phyloP scores from a whole-genome alignment of 2,329 filamentous ascomycete genomes.

The Blumeria hordei region DNA sequence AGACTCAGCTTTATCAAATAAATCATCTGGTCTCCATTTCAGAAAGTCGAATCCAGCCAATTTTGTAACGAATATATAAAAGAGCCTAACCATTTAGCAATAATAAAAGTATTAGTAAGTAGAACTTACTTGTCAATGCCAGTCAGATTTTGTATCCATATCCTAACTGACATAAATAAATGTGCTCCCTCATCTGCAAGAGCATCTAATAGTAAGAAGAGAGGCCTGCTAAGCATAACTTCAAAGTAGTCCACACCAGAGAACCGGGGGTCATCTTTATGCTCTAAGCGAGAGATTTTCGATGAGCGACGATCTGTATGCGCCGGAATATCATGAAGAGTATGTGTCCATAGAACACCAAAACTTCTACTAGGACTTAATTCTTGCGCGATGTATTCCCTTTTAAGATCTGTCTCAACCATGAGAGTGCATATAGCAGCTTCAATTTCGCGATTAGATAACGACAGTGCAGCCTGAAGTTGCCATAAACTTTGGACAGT shows the following conservation, averaged over 20 bases:
- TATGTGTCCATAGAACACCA: constrained; percentile 62
- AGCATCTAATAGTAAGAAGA: constrained; percentile 62
- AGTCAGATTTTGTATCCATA: constrained; percentile 50
- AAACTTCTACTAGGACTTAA: constrained; percentile 46
- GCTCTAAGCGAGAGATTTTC: constrained; percentile 19
- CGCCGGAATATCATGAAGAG: constrained; percentile 29
- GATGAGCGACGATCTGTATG: constrained; percentile 23
- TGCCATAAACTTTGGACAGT: constrained; percentile 70
- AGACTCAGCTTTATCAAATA: neutral
- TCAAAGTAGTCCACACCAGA: constrained; percentile 39
- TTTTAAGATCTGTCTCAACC: constrained; percentile 26
- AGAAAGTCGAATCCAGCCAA: constrained; percentile 31
- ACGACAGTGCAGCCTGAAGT: constrained; percentile 47
- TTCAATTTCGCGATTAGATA: constrained; percentile 50
- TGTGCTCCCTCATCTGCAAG: constrained; percentile 50
- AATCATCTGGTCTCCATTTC: constrained; percentile 6
- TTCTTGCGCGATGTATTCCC: constrained; percentile 22
- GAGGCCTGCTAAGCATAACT: constrained; percentile 52
- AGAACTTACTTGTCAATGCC: constrained; percentile 34
- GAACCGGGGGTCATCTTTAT: constrained; percentile 18
- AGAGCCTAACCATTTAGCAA: constrained; percentile 22
- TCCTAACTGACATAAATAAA: constrained; percentile 50
- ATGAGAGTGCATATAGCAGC: constrained; percentile 51
- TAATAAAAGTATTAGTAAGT: neutral
- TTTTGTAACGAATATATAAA: constrained; percentile 34